Evolutionary conservation across 352 stramenopile species (phyloP).

Genomic region (Pythium pyrilobum): DNA sequence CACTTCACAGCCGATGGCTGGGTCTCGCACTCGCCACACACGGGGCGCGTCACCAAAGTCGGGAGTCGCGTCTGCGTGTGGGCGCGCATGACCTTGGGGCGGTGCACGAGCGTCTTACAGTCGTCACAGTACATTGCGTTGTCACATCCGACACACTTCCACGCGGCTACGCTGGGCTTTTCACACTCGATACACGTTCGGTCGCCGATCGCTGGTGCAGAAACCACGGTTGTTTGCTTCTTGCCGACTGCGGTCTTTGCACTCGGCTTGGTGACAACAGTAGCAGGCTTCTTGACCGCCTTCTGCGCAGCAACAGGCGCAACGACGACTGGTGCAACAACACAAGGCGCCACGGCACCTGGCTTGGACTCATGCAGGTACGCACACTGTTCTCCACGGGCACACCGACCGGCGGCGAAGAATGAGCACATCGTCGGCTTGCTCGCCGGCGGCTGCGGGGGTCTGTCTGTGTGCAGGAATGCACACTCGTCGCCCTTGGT

Average conservation of each 20-base stretch:
- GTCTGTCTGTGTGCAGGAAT: conserved; percentile 34
- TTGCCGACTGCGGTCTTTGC: neutral
- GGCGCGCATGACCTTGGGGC: conserved; percentile 55
- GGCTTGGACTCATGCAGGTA: conserved; percentile 31
- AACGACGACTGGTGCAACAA: neutral
- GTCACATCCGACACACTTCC: conserved; percentile 55
- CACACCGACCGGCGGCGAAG: conserved; percentile 44
- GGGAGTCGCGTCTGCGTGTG: conserved; percentile 43
- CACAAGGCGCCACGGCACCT: neutral
- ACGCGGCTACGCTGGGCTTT: conserved; percentile 30
- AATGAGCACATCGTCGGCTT: conserved; percentile 34
- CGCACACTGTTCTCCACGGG: conserved; percentile 42
- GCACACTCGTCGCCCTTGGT: conserved; percentile 42
- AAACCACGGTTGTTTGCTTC: neutral
- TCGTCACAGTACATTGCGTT: conserved; percentile 56
- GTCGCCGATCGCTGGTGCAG: neutral
- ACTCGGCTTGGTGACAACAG: neutral
- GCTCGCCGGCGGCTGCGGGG: conserved; percentile 6
- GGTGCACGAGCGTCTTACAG: conserved; percentile 52
- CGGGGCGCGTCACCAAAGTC: conserved; percentile 16
- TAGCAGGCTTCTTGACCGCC: neutral
- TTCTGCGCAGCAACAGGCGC: conserved; percentile 1
- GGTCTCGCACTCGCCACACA: conserved; percentile 52
- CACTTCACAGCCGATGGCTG: conserved; percentile 34
- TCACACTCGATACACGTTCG: conserved; percentile 69